phyloP scores from a whole-genome alignment of 148 eudicot species.

The Spergularia marina region DNA sequence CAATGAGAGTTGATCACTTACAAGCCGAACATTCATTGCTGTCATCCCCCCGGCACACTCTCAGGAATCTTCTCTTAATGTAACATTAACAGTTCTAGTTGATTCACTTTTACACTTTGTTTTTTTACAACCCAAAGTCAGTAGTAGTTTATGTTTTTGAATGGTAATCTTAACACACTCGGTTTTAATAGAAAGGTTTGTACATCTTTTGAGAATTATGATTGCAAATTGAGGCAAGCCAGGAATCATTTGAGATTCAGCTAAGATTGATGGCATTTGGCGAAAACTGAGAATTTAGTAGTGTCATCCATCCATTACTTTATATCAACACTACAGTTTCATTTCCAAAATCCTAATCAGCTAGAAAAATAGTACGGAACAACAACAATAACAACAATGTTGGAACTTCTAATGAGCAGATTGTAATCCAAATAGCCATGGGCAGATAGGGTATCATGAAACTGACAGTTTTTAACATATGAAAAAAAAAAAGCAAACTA shows the following conservation, averaged over 20 bases:
- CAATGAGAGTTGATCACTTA: constrained; percentile 2
- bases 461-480: background rate
- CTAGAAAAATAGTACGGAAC: too few species aligned
- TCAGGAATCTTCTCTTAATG: background rate
- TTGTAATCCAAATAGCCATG: background rate
- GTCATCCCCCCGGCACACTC: background rate
- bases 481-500: background rate
- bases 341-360: background rate
- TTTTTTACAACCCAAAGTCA: background rate
- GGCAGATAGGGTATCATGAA: background rate
- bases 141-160: background rate
- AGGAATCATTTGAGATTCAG: background rate
- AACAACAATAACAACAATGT: background rate
- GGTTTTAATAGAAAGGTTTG: constrained; percentile 3
- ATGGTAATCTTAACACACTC: background rate
- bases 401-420: background rate
- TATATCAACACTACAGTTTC: too few species aligned
- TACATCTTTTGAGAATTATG: constrained; percentile 9
- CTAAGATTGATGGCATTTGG: background rate
- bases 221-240: background rate
- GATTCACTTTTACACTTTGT: background rate
- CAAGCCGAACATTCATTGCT: background rate
- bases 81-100: constrained; percentile 8
- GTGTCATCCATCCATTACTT: background rate
- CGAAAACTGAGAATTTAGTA: background rate